These are phyloP conservation scores for Berberis vulgaris DNA, from an alignment of 164 flowering plant genomes.

Conservation along the genomic window DNA sequence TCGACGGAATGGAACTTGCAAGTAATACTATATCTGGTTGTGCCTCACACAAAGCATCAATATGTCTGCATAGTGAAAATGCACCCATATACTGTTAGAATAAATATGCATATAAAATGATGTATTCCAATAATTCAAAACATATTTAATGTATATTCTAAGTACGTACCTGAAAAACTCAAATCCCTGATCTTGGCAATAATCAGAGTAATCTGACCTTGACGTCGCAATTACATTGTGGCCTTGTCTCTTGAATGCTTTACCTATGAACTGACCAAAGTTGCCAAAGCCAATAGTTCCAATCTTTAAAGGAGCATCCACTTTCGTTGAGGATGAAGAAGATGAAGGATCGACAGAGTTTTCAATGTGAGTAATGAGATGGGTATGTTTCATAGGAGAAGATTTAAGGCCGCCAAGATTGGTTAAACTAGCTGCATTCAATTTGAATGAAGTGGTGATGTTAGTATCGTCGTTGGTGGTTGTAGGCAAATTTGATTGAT, in stretches of 20 bases:
- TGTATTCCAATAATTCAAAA: no score
- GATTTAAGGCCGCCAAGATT: not conserved
- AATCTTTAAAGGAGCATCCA: conserved; percentile 12
- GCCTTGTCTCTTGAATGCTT: conserved; percentile 20
- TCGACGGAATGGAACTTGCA: conserved; percentile 25
- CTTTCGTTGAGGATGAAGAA: not conserved
- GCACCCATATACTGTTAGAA: not conserved
- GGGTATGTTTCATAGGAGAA: not conserved
- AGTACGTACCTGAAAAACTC: conserved; percentile 17
- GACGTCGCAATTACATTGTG: conserved; percentile 26
- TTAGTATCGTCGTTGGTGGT: no score
- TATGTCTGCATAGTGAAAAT: conserved; percentile 10
- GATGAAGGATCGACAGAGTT: conserved; percentile 1
- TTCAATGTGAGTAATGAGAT: not conserved
- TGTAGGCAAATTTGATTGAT: no score
- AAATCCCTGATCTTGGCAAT: conserved; percentile 16
- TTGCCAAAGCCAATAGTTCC: conserved; percentile 26
- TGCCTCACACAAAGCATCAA: conserved; percentile 24
- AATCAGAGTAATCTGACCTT: conserved; percentile 22
- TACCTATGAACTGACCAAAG: conserved; percentile 30
- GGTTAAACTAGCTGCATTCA: not conserved
- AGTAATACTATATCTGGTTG: conserved; percentile 28
- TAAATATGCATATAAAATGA: not conserved
- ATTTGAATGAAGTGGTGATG: no score
- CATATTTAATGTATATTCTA: not conserved